These are phyloP conservation scores for Thalassiosira livingstoniorum DNA, from an alignment of 352 stramenopile genomes.

Conservation along the genomic window DNA sequence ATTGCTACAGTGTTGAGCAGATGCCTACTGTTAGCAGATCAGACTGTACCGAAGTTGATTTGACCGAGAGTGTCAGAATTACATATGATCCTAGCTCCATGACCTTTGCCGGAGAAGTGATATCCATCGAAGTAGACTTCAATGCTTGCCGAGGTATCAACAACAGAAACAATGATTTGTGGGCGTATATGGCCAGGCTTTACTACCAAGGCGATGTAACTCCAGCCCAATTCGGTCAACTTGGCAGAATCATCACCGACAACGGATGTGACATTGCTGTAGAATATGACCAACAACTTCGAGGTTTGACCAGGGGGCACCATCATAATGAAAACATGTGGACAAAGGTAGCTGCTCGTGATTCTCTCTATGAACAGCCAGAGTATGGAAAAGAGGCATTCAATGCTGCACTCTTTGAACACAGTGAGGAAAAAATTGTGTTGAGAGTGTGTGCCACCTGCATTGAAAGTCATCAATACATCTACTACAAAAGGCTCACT, in stretches of 20 bases:
- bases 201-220: slow-evolving; percentile 52
- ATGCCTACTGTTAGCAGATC: slow-evolving; percentile 56
- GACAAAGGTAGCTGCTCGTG: slow-evolving; percentile 52
- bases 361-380: slow-evolving; percentile 28
- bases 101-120: slow-evolving; percentile 27
- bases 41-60: slow-evolving; percentile 64
- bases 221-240: slow-evolving; percentile 41
- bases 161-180: slow-evolving; percentile 64
- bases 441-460: slow-evolving; percentile 43
- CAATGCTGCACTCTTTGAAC: not conserved
- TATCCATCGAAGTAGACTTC: slow-evolving; percentile 55
- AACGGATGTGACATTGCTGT: slow-evolving; percentile 23
- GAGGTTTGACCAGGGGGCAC: slow-evolving; percentile 37
- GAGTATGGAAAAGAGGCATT: slow-evolving; percentile 45
- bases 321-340: slow-evolving; percentile 41
- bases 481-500: slow-evolving; percentile 59
- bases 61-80: slow-evolving; percentile 51
- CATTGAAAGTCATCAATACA: slow-evolving; percentile 33
- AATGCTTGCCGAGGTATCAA: slow-evolving; percentile 66
- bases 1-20: slow-evolving; percentile 40
- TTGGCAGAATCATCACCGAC: slow-evolving; percentile 57
- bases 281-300: slow-evolving; percentile 23
- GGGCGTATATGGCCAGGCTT: slow-evolving; percentile 56
- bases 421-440: slow-evolving; percentile 39
- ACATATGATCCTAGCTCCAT: slow-evolving; percentile 18